Evolutionary conservation across 2,329 filamentous ascomycete species (phyloP).

Genomic region (Scedosporium apiospermum): DNA sequence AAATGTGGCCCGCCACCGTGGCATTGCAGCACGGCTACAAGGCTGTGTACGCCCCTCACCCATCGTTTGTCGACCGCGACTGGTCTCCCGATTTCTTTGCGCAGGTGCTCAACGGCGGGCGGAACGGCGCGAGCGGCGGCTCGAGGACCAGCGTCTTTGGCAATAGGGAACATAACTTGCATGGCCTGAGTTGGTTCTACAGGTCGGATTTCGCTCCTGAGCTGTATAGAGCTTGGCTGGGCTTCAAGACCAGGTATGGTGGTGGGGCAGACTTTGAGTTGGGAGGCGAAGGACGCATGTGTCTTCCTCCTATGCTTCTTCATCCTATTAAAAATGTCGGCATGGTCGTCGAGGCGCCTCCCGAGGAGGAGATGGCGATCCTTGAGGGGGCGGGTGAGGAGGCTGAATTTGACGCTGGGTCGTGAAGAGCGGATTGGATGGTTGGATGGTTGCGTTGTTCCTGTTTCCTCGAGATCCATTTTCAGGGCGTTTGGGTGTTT

Average conservation of each 20-base stretch:
- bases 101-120: constrained; percentile 69
- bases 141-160: constrained; percentile 65
- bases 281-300: constrained; percentile 77
- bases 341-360: constrained; percentile 49
- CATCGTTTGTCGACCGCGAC: constrained; percentile 74
- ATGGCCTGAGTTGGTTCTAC: constrained; percentile 86
- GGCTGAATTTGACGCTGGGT: constrained; percentile 36
- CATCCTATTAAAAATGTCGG: constrained; percentile 79
- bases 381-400: constrained; percentile 27
- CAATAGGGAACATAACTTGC: constrained; percentile 81
- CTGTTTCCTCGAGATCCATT: neutral
- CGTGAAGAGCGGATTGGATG: constrained; percentile 16
- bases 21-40: constrained; percentile 89
- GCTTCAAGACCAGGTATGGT: constrained; percentile 68
- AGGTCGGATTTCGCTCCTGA: constrained; percentile 73
- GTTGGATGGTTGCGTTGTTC: neutral
- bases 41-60: constrained; percentile 83
- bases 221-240: constrained; percentile 79
- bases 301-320: constrained; percentile 77
- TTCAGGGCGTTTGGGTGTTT: constrained; percentile 2
- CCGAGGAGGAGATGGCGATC: constrained; percentile 22
- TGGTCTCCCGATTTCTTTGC: constrained; percentile 78
- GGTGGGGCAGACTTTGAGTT: constrained; percentile 69
- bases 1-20: constrained; percentile 90
- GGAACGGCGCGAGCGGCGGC: constrained; percentile 66